Percentiles rank a stretch among this genome's conserved stretches.
Conservation (phyloP, 257 asterid species). For the Penstemon eatonii region DNA sequence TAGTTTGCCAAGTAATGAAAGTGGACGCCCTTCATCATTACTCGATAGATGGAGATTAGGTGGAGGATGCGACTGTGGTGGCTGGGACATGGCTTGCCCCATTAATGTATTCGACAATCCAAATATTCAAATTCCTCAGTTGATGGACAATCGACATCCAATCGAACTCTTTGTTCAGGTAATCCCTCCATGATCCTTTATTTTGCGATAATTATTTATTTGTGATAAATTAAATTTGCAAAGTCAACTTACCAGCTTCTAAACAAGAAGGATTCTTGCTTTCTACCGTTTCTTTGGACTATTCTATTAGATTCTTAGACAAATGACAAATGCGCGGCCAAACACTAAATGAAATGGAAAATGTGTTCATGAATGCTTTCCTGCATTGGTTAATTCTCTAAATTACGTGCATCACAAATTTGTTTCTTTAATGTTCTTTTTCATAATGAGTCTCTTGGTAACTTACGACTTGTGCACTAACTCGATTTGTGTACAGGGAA, state of each 20-base stretch:
- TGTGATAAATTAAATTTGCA: too few relatives aligned
- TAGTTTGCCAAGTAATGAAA: conserved; percentile 60
- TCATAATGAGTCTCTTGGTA: neutral
- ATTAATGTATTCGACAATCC: conserved; percentile 57
- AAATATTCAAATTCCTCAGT: conserved; percentile 33
- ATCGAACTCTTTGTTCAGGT: conserved; percentile 77
- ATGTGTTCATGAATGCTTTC: too few relatives aligned
- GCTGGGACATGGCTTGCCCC: conserved; percentile 98
- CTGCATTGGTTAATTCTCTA: too few relatives aligned
- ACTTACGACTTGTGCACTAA: neutral
- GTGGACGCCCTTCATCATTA: conserved; percentile 69
- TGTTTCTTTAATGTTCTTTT: neutral
- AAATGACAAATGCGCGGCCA: too few relatives aligned
- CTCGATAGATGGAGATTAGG: conserved; percentile 89
- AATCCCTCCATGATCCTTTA: conserved; percentile 5
- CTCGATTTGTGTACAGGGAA: conserved; percentile 55
- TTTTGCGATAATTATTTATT: too few relatives aligned
- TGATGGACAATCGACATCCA: conserved; percentile 43
- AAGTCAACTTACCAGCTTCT: too few relatives aligned
- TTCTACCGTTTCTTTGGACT: too few relatives aligned
- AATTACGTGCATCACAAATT: too few relatives aligned
- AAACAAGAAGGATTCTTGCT: too few relatives aligned
- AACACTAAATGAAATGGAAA: too few relatives aligned
- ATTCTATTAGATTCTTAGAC: too few relatives aligned
- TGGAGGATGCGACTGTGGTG: conserved; percentile 97